phyloP scores from a whole-genome alignment of 2,329 filamentous ascomycete species.

The Nigrograna mackinnonii region DNA sequence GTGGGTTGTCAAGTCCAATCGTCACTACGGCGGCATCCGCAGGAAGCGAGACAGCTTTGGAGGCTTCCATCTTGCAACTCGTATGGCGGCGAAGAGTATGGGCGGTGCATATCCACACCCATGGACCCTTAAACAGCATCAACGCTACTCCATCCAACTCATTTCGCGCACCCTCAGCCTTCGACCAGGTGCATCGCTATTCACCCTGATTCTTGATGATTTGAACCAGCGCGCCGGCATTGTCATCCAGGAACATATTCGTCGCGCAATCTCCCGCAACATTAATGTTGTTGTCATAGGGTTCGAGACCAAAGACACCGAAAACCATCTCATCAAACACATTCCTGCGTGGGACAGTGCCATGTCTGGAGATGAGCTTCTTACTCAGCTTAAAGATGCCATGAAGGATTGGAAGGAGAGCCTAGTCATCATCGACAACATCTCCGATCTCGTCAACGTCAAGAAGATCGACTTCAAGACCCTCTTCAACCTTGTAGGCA shows the following conservation, averaged over 20 bases:
- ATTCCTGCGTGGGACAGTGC: conserved; percentile 66
- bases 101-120: background rate
- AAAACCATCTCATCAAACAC: conserved; percentile 67
- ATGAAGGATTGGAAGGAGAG: conserved; percentile 27
- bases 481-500: conserved; percentile 71
- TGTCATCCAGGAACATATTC: conserved; percentile 73
- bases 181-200: conserved; percentile 78
- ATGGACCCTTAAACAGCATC: conserved; percentile 58
- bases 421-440: conserved; percentile 78
- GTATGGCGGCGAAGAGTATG: background rate
- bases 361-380: conserved; percentile 54
- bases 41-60: conserved; percentile 3
- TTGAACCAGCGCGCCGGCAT: conserved; percentile 78
- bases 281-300: conserved; percentile 76
- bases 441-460: conserved; percentile 63
- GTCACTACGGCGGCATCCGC: conserved; percentile 4
- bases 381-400: conserved; percentile 19
- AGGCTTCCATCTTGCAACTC: too few relatives aligned
- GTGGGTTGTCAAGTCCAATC: conserved; percentile 23
- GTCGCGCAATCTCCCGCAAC: conserved; percentile 60
- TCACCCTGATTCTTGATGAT: conserved; percentile 83
- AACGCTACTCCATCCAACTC: conserved; percentile 82
- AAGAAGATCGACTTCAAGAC: conserved; percentile 53
- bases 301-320: conserved; percentile 64
- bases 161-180: conserved; percentile 81